Base-by-base conservation (phyloP, 2,329 filamentous ascomycete species). In the Cytospora chrysosperma region DNA sequence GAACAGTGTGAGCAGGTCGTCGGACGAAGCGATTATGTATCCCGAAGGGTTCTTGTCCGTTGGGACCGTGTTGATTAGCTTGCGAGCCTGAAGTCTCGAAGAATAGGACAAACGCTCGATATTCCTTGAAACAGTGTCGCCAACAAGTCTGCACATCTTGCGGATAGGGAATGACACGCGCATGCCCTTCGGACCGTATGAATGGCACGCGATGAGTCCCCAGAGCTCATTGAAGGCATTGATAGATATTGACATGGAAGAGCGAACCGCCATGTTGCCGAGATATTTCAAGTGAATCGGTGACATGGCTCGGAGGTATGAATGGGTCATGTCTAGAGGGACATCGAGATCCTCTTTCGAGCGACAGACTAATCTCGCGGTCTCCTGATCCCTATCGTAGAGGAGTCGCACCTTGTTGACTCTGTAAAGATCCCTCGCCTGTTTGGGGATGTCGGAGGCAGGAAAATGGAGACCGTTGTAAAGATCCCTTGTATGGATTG, bases 191-290 rank as follows among this genome's bases (percentile, higher is more conserved):
- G 75, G 64, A 0, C 90, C 92, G 69, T 96, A 96, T 0, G 89
- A 86, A 72, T 97, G 93, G 65, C 92, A 96, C 1, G 92, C 88
- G 49, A 97, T 92, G 30, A 97, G 78, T 0, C 93, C 93, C 93
- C 93, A 97, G 0, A 97, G 77, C 69, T 96, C 90, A 68, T 85
- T 82, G 69, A 96, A 95, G 0, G 91, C 91, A 67, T 92, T 95
- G 71, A 97, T 91, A 1, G 92, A 96, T 65, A 97, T 93, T 0
- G 92, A 96, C 92, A 97, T 97, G 67, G 92, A 96, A 0, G 92
- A 92, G n/a, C 92, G 87, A 0, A 96, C 92, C 9, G 88, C 89
- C 93, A 97, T 97, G 72, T 97, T 93, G 7, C 79, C 83, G 3
- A 97, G 80, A 69, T 96, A 97, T 71, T 96, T 96, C 61, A 96